phyloP scores from a whole-genome alignment of 345 rosid species.

The Populus deltoides region DNA sequence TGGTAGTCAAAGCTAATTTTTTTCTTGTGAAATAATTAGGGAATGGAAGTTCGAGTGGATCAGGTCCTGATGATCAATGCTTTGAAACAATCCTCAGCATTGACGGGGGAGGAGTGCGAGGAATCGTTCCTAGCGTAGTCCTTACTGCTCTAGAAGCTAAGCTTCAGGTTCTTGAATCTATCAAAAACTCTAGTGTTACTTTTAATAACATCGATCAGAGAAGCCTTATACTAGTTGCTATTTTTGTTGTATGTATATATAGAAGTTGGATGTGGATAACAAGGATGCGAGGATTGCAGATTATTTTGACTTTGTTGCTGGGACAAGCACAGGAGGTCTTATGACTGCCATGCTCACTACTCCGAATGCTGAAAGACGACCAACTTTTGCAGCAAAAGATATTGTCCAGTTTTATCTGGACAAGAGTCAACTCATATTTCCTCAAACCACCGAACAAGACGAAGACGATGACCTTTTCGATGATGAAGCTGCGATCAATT shows the following conservation, averaged over 20 bases:
- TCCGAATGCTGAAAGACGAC: not conserved
- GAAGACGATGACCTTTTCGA: not conserved
- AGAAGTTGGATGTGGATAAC: not conserved
- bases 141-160: not conserved
- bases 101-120: not conserved
- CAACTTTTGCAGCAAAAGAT: not conserved
- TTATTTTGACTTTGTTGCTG: not conserved
- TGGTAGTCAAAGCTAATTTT: too few relatives aligned
- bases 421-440: not conserved
- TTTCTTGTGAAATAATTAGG: too few relatives aligned
- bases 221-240: too few relatives aligned
- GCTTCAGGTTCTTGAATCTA: not conserved
- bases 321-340: not conserved
- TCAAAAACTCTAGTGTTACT: not conserved
- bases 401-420: not conserved
- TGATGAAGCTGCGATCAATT: not conserved
- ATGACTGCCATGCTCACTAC: not conserved
- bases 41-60: too few relatives aligned
- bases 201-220: too few relatives aligned
- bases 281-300: not conserved
- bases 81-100: not conserved
- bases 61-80: too few relatives aligned
- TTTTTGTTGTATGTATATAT: not conserved
- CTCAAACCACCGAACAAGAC: not conserved
- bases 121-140: not conserved